Conservation (phyloP, 345 rosid genomes). For the Gossypium rotundifolium region DNA sequence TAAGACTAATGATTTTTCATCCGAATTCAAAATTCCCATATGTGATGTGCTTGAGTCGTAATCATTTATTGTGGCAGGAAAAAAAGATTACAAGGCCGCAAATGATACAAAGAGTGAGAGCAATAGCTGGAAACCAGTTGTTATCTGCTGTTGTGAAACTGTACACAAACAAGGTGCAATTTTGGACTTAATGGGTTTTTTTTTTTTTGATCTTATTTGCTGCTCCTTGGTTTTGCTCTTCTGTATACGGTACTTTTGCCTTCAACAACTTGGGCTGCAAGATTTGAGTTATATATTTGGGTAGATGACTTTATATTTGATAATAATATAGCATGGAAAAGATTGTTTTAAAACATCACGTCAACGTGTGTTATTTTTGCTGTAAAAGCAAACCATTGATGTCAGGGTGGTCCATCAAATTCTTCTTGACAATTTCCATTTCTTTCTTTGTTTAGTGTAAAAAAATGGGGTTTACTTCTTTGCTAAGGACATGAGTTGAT, state of each 20-base stretch:
- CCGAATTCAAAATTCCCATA: too few relatives aligned
- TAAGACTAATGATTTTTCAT: too few relatives aligned
- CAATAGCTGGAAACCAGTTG: background rate
- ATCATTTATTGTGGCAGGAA: background rate
- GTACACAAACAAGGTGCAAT: slow-evolving; percentile 1
- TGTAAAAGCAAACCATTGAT: background rate
- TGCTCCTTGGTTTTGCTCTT: background rate
- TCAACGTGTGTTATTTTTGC: too few relatives aligned
- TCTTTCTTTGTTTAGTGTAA: background rate
- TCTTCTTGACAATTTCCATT: background rate
- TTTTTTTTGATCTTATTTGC: background rate
- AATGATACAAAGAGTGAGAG: background rate
- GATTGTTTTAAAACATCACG: too few relatives aligned
- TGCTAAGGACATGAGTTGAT: background rate
- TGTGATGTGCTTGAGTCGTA: background rate
- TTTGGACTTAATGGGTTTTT: background rate
- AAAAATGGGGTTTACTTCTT: background rate
- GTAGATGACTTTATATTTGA: too few relatives aligned
- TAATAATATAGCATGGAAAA: too few relatives aligned
- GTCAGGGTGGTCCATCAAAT: background rate
- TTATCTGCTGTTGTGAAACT: background rate
- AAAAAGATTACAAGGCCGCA: background rate
- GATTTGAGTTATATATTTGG: background rate
- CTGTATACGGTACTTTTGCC: background rate
- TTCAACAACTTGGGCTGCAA: background rate